Base-by-base conservation (phyloP, 2,329 filamentous ascomycete species). In the Aspergillus quadrilineatus region DNA sequence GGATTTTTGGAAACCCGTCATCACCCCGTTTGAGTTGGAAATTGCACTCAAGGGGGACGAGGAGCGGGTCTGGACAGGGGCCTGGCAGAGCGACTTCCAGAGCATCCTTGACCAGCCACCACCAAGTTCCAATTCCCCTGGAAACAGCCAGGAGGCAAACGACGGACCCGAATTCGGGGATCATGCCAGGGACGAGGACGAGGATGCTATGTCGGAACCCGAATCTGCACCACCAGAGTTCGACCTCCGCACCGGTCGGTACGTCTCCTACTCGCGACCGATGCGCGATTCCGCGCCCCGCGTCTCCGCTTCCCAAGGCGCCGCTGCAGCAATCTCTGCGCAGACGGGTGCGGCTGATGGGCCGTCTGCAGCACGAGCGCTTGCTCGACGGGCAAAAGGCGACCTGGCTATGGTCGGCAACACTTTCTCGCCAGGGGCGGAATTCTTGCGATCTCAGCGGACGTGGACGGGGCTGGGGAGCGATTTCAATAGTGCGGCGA, bases 21-120 rank as follows among this genome's bases (percentile, higher is more conserved):
- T 97, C 41, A 99, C 94, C n/a, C 93, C 93, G 0, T 97, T 95
- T 71, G 94, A 99, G 79, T 78, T 97, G 54, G 86, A 86, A 52
- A 77, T 96, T 46, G 90, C 90, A 4, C 75, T 99, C 59, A 81
- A 85, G 74, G 81, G 82, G 12, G 92, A 96, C 68, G 82, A 86
- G 32, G 85, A 88, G 68, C 83, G 93, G 56, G 79, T 92, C 0
- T 97, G 93, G 92, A 90, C 89, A 0, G 88, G 89, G 0, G 86
- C 89, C 64, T 97, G 94, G 94, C 89, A 88, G 77, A 90, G 88
- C 7, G 90, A 94, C 59, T 96, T 96, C 59, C 87, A 91, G 66
- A 83, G 81, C 22, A 75, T 95, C 14, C 78, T 88, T 47, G 76
- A 80, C 52, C 61, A 63, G 36, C 55, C 50, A 28, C 28, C 37